Conservation (phyloP, 2,329 filamentous ascomycete species). For the Aschersonia sp. region DNA sequence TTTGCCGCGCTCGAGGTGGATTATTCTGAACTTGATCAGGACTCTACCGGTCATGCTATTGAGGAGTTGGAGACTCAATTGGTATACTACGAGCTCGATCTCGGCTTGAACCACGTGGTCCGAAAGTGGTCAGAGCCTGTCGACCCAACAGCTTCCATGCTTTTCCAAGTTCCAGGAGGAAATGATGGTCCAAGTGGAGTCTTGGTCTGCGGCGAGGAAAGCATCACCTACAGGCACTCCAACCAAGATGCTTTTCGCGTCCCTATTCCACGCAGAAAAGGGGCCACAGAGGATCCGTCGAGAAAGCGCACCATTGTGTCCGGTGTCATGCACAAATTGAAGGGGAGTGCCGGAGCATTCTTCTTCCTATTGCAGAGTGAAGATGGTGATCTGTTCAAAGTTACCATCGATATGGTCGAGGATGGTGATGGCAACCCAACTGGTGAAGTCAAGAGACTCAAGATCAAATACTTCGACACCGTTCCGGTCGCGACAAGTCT, state of each 20-base stretch:
- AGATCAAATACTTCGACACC: conserved; percentile 97
- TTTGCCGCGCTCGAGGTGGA: conserved; percentile 93
- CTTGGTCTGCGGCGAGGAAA: conserved; percentile 86
- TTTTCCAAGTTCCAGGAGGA: conserved; percentile 92
- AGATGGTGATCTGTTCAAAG: conserved; percentile 96
- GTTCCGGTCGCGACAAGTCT: conserved; percentile 78
- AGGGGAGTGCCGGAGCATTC: conserved; percentile 68
- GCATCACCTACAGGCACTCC: conserved; percentile 91
- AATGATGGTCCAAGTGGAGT: conserved; percentile 90
- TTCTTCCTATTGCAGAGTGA: conserved; percentile 95
- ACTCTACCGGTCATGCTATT: conserved; percentile 70
- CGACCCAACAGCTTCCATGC: conserved; percentile 71
- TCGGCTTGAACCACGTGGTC: conserved; percentile 93
- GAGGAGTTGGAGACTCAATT: conserved; percentile 76
- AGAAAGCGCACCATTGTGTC: conserved; percentile 76
- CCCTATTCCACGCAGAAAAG: conserved; percentile 73
- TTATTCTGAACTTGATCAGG: conserved; percentile 81
- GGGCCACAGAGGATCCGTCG: conserved; percentile 81
- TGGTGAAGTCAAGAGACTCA: conserved; percentile 67
- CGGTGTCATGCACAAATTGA: conserved; percentile 95
- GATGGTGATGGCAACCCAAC: conserved; percentile 65
- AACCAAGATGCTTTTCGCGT: conserved; percentile 84
- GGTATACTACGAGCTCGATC: conserved; percentile 94
- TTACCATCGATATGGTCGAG: conserved; percentile 81
- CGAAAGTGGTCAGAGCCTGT: conserved; percentile 93